These are phyloP conservation scores for Diaporthe nobilis DNA, from an alignment of 2,329 filamentous ascomycete species.

Conservation along the genomic window DNA sequence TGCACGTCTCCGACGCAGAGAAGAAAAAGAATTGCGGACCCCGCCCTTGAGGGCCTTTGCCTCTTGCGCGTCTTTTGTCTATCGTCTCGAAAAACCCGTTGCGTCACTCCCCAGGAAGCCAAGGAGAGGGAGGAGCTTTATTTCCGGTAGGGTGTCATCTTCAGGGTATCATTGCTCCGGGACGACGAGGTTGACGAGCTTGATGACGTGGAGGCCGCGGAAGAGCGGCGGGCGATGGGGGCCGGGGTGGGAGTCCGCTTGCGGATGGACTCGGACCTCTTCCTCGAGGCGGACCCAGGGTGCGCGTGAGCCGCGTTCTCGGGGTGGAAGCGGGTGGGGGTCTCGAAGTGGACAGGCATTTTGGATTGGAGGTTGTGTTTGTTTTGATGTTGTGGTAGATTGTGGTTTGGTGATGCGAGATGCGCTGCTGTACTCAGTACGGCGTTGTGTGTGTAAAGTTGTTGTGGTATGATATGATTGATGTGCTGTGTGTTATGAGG, in stretches of 20 bases:
- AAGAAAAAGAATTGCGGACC: not conserved
- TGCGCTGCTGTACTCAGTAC: slow-evolving; percentile 3
- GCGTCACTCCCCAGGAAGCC: not conserved
- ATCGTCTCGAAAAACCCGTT: not conserved
- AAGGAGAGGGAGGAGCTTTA: not conserved
- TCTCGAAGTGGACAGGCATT: slow-evolving; percentile 41
- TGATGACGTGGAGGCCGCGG: slow-evolving; percentile 32
- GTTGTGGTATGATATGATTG: not conserved
- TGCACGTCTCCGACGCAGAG: slow-evolving; percentile 5
- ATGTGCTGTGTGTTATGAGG: not conserved
- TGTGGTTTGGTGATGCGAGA: not conserved
- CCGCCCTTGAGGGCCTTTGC: slow-evolving; percentile 10
- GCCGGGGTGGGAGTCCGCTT: slow-evolving; percentile 37
- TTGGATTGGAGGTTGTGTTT: slow-evolving; percentile 5
- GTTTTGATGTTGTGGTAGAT: not conserved
- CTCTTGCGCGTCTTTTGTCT: not conserved
- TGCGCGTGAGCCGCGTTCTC: slow-evolving; percentile 37
- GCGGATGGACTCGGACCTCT: slow-evolving; percentile 35
- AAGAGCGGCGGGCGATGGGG: slow-evolving; percentile 35
- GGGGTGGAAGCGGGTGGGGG: slow-evolving; percentile 38
- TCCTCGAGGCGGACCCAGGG: slow-evolving; percentile 29
- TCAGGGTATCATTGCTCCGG: slow-evolving; percentile 10
- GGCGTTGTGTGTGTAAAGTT: not conserved
- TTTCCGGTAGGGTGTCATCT: slow-evolving; percentile 36
- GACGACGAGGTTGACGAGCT: slow-evolving; percentile 27